phyloP scores from a whole-genome alignment of 2,329 filamentous ascomycete genomes.

The Phoma herbarum region DNA sequence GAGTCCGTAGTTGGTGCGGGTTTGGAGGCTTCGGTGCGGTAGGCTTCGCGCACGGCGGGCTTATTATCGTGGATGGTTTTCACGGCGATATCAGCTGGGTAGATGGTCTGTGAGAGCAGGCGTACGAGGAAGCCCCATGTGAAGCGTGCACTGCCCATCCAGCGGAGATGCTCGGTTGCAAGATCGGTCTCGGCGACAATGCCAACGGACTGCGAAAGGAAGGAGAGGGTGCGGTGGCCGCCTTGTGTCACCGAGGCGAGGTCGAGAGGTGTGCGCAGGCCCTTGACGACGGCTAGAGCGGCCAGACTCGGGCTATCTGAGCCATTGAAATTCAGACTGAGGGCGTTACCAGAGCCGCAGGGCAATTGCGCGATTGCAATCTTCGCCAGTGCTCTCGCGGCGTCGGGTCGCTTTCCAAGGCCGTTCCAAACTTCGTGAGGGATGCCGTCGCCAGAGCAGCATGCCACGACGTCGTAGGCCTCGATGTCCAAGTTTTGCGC shows the following conservation, averaged over 20 bases:
- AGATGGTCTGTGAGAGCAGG: constrained; percentile 77
- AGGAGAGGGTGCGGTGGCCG: constrained; percentile 76
- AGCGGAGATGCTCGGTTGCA: constrained; percentile 87
- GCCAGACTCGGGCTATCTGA: constrained; percentile 78
- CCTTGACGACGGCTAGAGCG: constrained; percentile 86
- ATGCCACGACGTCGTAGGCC: constrained; percentile 83
- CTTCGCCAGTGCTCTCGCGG: constrained; percentile 74
- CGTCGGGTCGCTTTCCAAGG: constrained; percentile 78
- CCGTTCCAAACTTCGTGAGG: constrained; percentile 97
- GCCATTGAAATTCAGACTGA: constrained; percentile 89
- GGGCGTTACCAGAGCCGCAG: constrained; percentile 92
- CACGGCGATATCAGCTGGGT: constrained; percentile 88
- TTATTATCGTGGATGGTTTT: constrained; percentile 85
- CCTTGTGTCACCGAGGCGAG: constrained; percentile 89
- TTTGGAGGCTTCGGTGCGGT: constrained; percentile 55
- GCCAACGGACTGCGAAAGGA: constrained; percentile 88
- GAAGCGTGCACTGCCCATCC: constrained; percentile 90
- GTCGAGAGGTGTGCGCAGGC: constrained; percentile 82
- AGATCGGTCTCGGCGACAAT: constrained; percentile 91
- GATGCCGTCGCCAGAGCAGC: constrained; percentile 91
- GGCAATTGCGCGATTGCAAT: constrained; percentile 88
- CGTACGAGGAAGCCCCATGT: constrained; percentile 83
- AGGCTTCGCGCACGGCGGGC: constrained; percentile 75
- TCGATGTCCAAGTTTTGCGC: constrained; percentile 78
- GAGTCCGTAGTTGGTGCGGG: constrained; percentile 35